Evolutionary conservation across 2,329 filamentous ascomycete genomes (phyloP).

Genomic region (Bipolaris victoriae): DNA sequence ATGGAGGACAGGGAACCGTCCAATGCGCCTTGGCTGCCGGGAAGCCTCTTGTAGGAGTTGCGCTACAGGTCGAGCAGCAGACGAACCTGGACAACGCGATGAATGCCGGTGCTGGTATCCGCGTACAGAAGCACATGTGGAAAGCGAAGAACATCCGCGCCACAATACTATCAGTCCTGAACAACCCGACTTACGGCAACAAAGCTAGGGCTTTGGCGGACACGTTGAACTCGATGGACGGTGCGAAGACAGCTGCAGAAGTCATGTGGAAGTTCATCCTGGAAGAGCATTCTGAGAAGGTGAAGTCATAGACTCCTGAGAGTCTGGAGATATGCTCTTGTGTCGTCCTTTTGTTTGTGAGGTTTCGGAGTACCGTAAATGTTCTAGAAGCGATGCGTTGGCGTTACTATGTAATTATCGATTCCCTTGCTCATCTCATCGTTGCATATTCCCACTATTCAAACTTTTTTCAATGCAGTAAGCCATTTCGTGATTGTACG

Average conservation of each 20-base stretch:
- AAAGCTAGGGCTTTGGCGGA: conserved; percentile 34
- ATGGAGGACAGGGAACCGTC: conserved; percentile 43
- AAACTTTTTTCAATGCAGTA: background rate
- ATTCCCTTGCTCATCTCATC: background rate
- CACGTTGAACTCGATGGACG: conserved; percentile 38
- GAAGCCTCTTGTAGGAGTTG: conserved; percentile 42
- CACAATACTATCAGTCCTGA: conserved; percentile 32
- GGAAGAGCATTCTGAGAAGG: conserved; percentile 25
- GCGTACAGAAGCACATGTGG: conserved; percentile 39
- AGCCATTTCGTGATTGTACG: background rate
- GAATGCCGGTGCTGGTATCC: conserved; percentile 40
- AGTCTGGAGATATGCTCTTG: background rate
- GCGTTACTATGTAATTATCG: background rate
- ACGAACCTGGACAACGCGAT: conserved; percentile 45
- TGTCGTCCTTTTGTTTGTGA: background rate
- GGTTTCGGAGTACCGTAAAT: background rate
- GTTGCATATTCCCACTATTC: background rate
- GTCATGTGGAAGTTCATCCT: conserved; percentile 43
- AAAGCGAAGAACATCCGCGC: conserved; percentile 37
- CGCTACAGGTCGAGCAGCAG: conserved; percentile 43
- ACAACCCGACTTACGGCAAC: conserved; percentile 32
- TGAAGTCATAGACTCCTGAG: conserved; percentile 6
- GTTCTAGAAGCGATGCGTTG: background rate
- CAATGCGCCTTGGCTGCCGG: conserved; percentile 41
- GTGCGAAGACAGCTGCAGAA: conserved; percentile 37